Base-by-base conservation (phyloP, 768 basidiomycete species). In the Auriscalpium vulgare region DNA sequence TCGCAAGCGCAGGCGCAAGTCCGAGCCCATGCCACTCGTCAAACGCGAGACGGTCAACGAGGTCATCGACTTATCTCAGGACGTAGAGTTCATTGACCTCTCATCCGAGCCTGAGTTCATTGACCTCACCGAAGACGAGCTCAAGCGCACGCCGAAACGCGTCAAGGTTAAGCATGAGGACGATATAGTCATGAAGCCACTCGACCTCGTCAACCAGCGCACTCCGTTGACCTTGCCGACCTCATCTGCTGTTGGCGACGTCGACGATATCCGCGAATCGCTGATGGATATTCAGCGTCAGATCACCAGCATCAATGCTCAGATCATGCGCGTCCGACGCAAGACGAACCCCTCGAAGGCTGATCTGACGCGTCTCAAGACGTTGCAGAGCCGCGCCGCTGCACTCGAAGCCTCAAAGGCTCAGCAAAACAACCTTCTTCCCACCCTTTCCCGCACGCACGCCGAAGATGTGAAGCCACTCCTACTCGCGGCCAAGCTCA, bases 291-390 rank as follows among this genome's bases (percentile, higher is more conserved):
- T 64, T 8, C 56, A 59, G 37, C 14, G 19, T 10, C 21, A 55
- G 21, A 54, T 63, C 6, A 6, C 21, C 8, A 34, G 19, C 35
- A 35, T 56, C 29, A 21, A 61, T n/a, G 51, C 43, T 7, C 48
- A 21, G n/a, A 23, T 54, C 2, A 45, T 21, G 14, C 57, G 48
- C 17, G 51, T 46, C 2, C 8, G 45, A 43, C 35, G 52, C 13
- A 64, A 62, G 50, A 19, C 43, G 38, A 59, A 44, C 8, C 62
- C 63, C 53, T 61, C 59, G 13, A 68, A 68, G 53, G 55, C 61
- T 4, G 58, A 68, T 61, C 10, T 21, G 55, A 16, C 45, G 62
- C 11, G 64, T 53, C 3, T 61, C 62, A 19, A 51, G 68, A 10
- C n/a, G 8, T 13, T 51, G 8, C n/a, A 44, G 37, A 14, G 17